Percentiles rank a stretch among this genome's conserved stretches.
These are phyloP conservation scores for Trichoderma sp. DNA, from an alignment of 2,329 filamentous ascomycete genomes.

Conservation along the genomic window DNA sequence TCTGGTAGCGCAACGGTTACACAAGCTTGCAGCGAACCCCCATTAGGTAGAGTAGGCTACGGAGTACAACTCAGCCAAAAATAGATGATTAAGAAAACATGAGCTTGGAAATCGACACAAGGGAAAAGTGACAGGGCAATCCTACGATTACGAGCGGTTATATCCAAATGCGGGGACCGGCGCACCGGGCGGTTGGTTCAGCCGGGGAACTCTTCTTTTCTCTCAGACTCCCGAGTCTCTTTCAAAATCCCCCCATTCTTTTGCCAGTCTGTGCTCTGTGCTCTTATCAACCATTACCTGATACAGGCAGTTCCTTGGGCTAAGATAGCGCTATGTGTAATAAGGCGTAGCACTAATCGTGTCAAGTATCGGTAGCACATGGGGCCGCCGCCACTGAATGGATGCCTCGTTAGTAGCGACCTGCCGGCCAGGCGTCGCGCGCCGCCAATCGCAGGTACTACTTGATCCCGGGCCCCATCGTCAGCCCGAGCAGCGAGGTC, in stretches of 20 bases:
- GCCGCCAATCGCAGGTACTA: not conserved
- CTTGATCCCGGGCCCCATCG: not conserved
- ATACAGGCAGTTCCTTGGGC: not conserved
- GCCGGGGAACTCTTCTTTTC: not conserved
- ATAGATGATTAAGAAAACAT: not conserved
- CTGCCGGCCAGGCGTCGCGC: not conserved
- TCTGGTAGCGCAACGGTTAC: not conserved
- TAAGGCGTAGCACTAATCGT: not conserved
- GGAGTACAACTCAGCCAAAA: not conserved
- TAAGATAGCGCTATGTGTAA: not conserved
- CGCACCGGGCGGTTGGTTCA: slow-evolving; percentile 4
- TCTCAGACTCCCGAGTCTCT: not conserved
- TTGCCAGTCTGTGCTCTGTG: not conserved
- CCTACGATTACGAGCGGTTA: not conserved
- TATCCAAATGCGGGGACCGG: not conserved
- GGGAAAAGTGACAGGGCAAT: not conserved
- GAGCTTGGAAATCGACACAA: not conserved
- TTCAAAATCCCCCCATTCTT: not conserved
- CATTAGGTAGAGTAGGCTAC: too few relatives aligned
- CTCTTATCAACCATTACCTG: slow-evolving; percentile 11
- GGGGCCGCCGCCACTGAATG: not conserved
- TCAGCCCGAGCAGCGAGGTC: not conserved
- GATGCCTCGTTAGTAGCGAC: slow-evolving; percentile 2
- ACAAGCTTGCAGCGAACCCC: not conserved
- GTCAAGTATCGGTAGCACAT: not conserved